phyloP scores from a whole-genome alignment of 177 flowering plant species.

The Telopea speciosissima region DNA sequence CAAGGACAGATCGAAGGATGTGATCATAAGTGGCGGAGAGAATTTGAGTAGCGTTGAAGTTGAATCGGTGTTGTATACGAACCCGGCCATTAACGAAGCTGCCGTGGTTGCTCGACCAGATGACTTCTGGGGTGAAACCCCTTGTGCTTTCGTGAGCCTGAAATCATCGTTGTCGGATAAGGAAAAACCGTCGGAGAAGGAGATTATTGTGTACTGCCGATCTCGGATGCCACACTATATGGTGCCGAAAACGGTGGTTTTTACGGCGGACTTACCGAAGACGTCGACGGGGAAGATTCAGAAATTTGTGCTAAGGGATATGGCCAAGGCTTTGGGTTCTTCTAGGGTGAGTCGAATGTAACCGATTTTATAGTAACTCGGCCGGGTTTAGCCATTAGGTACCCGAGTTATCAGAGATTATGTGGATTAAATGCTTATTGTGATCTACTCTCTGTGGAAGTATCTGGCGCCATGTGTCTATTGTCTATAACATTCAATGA shows the following conservation, averaged over 20 bases:
- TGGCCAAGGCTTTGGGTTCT: conserved; percentile 23
- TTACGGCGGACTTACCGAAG: conserved; percentile 24
- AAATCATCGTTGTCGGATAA: conserved; percentile 7
- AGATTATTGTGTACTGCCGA: conserved; percentile 22
- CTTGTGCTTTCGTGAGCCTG: conserved; percentile 31
- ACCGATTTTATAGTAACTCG: not conserved
- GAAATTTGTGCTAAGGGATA: conserved; percentile 29
- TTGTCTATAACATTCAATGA: too few relatives aligned
- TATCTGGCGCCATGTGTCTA: too few relatives aligned
- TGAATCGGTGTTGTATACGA: conserved; percentile 31
- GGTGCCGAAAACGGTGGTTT: conserved; percentile 33
- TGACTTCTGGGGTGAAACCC: conserved; percentile 37
- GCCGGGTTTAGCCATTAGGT: too few relatives aligned
- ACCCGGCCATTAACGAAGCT: conserved; percentile 28
- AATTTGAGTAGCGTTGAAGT: conserved; percentile 34
- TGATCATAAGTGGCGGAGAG: conserved; percentile 35
- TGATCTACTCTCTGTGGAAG: too few relatives aligned
- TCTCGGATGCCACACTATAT: conserved; percentile 29
- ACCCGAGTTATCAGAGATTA: too few relatives aligned
- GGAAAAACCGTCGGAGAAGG: conserved; percentile 15
- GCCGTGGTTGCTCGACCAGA: conserved; percentile 28
- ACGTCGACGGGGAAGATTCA: conserved; percentile 30
- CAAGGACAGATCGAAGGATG: conserved; percentile 34
- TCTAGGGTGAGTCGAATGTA: conserved; percentile 15
- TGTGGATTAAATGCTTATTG: too few relatives aligned